phyloP scores from a whole-genome alignment of 2,329 filamentous ascomycete genomes.

The Alternaria novae-zelandiae region DNA sequence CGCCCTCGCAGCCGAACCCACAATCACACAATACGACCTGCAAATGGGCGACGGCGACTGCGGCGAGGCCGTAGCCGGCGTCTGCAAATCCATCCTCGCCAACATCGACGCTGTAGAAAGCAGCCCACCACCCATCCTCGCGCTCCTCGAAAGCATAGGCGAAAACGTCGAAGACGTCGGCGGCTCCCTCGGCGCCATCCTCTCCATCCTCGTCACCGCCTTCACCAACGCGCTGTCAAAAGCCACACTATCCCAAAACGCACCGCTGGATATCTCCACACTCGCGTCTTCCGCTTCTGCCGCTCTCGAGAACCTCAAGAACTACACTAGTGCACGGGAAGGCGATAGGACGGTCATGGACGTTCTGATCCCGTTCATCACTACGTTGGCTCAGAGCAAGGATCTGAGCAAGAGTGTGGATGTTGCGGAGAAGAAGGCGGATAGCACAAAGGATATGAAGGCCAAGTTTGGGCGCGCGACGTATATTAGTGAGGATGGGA shows the following conservation, averaged over 20 bases:
- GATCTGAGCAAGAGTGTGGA: slow-evolving; percentile 74
- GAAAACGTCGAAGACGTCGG: slow-evolving; percentile 73
- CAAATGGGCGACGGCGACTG: slow-evolving; percentile 92
- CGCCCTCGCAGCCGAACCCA: slow-evolving; percentile 65
- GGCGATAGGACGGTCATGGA: slow-evolving; percentile 93
- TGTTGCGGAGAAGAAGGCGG: slow-evolving; percentile 76
- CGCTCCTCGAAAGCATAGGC: slow-evolving; percentile 65
- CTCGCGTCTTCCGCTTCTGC: slow-evolving; percentile 52
- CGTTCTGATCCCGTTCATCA: slow-evolving; percentile 85
- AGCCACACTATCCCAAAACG: slow-evolving; percentile 30
- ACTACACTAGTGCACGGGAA: slow-evolving; percentile 84
- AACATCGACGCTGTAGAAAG: slow-evolving; percentile 61
- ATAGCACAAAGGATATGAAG: slow-evolving; percentile 87
- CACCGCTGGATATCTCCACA: slow-evolving; percentile 42
- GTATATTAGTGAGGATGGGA: slow-evolving; percentile 73
- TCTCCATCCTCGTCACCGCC: slow-evolving; percentile 87
- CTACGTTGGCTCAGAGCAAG: slow-evolving; percentile 67
- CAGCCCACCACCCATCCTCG: slow-evolving; percentile 58
- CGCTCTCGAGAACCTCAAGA: slow-evolving; percentile 53
- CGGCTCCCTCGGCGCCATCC: slow-evolving; percentile 75
- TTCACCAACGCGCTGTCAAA: slow-evolving; percentile 58
- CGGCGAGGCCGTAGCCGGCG: slow-evolving; percentile 70
- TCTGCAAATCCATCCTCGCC: slow-evolving; percentile 64
- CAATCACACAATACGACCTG: slow-evolving; percentile 73
- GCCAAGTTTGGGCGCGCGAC: slow-evolving; percentile 83